These are phyloP conservation scores for Chaetomium cochliodes DNA, from an alignment of 495 filamentous ascomycete species.

Conservation along the genomic window DNA sequence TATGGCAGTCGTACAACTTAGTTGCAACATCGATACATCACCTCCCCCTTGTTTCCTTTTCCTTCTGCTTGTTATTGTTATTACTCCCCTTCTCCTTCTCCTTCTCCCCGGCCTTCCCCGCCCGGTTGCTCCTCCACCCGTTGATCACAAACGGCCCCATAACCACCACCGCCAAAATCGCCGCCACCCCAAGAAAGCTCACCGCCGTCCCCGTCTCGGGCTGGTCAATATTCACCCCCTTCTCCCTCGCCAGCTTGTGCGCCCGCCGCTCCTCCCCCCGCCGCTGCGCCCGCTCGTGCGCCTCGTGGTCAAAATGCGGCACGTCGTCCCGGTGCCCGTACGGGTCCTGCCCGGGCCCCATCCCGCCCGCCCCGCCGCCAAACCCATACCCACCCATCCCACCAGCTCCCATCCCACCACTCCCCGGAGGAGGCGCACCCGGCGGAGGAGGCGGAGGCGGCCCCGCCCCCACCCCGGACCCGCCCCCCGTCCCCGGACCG, in stretches of 20 bases:
- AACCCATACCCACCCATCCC: constrained; percentile 20
- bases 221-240: constrained; percentile 14
- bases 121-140: not conserved
- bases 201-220: constrained; percentile 5
- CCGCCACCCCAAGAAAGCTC: constrained; percentile 46
- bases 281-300: constrained; percentile 57
- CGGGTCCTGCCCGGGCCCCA: constrained; percentile 49
- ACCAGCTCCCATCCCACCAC: too few species aligned
- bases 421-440: not conserved
- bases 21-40: not conserved
- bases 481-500: not conserved
- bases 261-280: constrained; percentile 39
- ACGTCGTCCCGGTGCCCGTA: constrained; percentile 58
- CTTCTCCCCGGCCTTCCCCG: not conserved
- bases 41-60: not conserved
- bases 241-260: constrained; percentile 57
- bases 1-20: not conserved
- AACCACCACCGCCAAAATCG: constrained; percentile 36
- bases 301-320: constrained; percentile 66
- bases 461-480: not conserved
- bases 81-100: not conserved
- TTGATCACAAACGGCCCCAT: constrained; percentile 10
- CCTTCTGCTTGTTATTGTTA: constrained; percentile 10
- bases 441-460: not conserved
- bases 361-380: constrained; percentile 35